Evolutionary conservation across 306 rosid genomes (phyloP), one percentile per base, ranked within the genome.

Genomic region (Astragalus membranaceus): DNA sequence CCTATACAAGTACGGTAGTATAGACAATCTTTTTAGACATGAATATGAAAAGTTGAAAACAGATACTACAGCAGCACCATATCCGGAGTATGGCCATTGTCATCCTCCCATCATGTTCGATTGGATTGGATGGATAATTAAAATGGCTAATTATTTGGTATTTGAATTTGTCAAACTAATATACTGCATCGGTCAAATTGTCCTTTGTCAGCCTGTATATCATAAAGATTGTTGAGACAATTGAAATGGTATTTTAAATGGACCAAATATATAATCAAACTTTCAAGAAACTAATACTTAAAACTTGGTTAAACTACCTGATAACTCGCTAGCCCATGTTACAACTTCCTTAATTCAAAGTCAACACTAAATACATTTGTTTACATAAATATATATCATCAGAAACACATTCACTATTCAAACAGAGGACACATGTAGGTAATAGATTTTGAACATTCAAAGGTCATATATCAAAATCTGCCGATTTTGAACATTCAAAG

Each of bases 401-500:
- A 29, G 42, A 69, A 69, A 15, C 50, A 12, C 16, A 10, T 11
- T 2, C 12, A 44, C 5, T 33, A 32, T 41, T 17, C 8, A 10
- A 37, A 52, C 10, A 54, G 39, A 63, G 23, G 68, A 41, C 39
- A 33, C 13, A 73, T 30, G 10, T 42, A n/a, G n/a, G n/a, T n/a
- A n/a, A 20, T 20, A 46, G 15, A 46, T 4, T 26, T 48, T 72
- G 78, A 79, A 79, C 37, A 56, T 42, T 72, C 51, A 49, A 41
- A 64, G 39, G 74, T 72, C 69, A 20, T 20, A 46, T 7, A 7
- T 1, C 10, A 54, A 55, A 60, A 46, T 29, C 48, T 26, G 56
- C 56, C 61, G 15, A 46, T 4, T 26, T 48, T 72, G 78, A 79
- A 79, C 37, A 56, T 42, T 72, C 51, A 49, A 41, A 64, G 39